Percentiles rank a stretch among this genome's conserved stretches.
These are phyloP conservation scores for Apiotrichum porosum DNA, from an alignment of 1,284 basidiomycete genomes.

Conservation along the genomic window DNA sequence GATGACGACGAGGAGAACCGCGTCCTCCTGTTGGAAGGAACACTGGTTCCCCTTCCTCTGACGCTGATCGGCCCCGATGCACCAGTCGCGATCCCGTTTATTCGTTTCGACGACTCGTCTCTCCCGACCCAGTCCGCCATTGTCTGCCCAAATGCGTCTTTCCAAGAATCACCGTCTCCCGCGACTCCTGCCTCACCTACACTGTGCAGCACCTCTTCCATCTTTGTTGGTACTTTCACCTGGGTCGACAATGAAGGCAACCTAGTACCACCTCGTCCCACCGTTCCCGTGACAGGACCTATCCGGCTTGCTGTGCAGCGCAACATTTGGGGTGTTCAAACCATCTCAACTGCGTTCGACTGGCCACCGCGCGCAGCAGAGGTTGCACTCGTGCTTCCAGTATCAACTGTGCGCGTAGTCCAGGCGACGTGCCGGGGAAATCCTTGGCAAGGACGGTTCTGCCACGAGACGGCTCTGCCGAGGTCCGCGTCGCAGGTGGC, in stretches of 20 bases:
- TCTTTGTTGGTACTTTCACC: conserved; percentile 11
- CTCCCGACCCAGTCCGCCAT: conserved; percentile 7
- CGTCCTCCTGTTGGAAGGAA: conserved; percentile 19
- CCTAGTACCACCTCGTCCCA: background rate
- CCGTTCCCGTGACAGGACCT: conserved; percentile 17
- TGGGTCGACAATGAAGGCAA: conserved; percentile 21
- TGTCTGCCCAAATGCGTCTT: conserved; percentile 3
- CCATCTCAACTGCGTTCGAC: conserved; percentile 16
- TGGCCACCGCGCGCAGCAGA: conserved; percentile 26
- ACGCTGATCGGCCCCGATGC: conserved; percentile 24
- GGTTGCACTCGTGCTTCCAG: conserved; percentile 11
- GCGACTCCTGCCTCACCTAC: too few relatives aligned
- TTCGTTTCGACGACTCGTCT: conserved; percentile 17
- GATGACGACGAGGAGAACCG: conserved; percentile 12
- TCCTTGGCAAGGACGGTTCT: conserved; percentile 4
- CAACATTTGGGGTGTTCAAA: conserved; percentile 24
- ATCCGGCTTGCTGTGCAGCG: conserved; percentile 20
- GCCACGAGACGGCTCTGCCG: background rate
- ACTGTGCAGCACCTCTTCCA: conserved; percentile 3
- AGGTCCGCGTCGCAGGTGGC: conserved; percentile 11
- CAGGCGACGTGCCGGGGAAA: conserved; percentile 15
- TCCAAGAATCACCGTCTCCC: background rate
- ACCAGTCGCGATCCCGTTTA: conserved; percentile 27
- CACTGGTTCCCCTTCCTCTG: conserved; percentile 22
- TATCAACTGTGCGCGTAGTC: conserved; percentile 13